These are phyloP conservation scores for Magnusiomyces suaveolens DNA, from an alignment of 1,139 yeast genomes.

Conservation along the genomic window DNA sequence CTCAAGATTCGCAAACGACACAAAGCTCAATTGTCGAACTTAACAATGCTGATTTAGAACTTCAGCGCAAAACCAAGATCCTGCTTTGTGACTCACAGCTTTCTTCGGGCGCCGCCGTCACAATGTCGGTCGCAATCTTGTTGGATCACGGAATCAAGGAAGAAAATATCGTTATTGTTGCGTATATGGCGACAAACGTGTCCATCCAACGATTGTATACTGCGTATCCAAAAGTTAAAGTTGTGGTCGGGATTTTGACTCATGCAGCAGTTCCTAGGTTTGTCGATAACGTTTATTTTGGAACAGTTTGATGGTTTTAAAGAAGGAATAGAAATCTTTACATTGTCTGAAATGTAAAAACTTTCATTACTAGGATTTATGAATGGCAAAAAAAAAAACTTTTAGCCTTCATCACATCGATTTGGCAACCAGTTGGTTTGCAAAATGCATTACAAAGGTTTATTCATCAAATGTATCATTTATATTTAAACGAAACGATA, in stretches of 20 bases:
- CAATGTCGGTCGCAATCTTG: slow-evolving; percentile 86
- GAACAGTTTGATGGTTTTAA: slow-evolving; percentile 38
- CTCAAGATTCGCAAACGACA: neutral
- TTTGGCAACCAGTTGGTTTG: too few relatives aligned
- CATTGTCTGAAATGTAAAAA: too few relatives aligned
- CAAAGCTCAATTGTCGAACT: neutral
- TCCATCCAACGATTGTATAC: slow-evolving; percentile 67
- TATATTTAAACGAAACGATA: too few relatives aligned
- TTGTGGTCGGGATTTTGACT: slow-evolving; percentile 60
- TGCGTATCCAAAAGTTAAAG: slow-evolving; percentile 60
- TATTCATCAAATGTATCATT: neutral
- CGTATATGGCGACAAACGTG: slow-evolving; percentile 68
- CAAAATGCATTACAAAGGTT: neutral
- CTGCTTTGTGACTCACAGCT: slow-evolving; percentile 78
- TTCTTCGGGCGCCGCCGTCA: slow-evolving; percentile 86
- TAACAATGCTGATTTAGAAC: slow-evolving; percentile 14
- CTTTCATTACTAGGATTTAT: too few relatives aligned
- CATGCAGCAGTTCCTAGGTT: slow-evolving; percentile 44
- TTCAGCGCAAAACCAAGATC: slow-evolving; percentile 36
- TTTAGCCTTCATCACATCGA: too few relatives aligned
- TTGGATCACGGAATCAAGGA: slow-evolving; percentile 68
- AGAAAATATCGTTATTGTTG: slow-evolving; percentile 55
- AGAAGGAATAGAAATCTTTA: too few relatives aligned
- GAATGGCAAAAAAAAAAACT: too few relatives aligned
- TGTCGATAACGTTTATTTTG: slow-evolving; percentile 71